Conservation (phyloP, 2,329 filamentous ascomycete genomes). For the Botrytis medusae region DNA sequence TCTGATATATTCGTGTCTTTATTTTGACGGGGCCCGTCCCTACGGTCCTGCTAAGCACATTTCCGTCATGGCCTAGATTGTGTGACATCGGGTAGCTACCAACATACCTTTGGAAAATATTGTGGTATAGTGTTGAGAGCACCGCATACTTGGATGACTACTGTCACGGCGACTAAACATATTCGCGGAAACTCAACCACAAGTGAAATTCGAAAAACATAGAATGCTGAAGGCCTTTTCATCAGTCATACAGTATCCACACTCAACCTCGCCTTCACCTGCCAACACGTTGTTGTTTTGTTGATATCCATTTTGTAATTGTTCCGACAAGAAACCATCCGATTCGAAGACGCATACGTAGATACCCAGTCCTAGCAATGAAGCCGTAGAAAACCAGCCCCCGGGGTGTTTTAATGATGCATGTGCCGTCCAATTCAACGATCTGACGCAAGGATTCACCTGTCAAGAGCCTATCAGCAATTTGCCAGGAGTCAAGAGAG, state of each 20-base stretch:
- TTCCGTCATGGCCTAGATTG: conserved; percentile 4
- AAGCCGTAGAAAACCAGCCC: background rate
- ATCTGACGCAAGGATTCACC: conserved; percentile 20
- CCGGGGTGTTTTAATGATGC: background rate
- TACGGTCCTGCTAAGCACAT: conserved; percentile 21
- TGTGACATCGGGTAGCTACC: conserved; percentile 20
- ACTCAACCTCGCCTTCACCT: conserved; percentile 1
- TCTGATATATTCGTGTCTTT: background rate
- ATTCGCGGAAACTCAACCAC: background rate
- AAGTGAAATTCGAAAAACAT: background rate
- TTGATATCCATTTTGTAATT: background rate
- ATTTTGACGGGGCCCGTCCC: conserved; percentile 23
- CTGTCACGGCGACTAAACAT: conserved; percentile 6
- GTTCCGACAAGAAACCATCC: background rate
- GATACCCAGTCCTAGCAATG: background rate
- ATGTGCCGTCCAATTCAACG: background rate
- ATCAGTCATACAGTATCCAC: background rate
- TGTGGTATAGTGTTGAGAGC: background rate
- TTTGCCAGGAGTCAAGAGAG: background rate
- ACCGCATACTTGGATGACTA: conserved; percentile 16
- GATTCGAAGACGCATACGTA: background rate
- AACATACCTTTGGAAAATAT: conserved; percentile 3
- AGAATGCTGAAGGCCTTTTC: background rate
- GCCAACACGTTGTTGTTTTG: conserved; percentile 4
- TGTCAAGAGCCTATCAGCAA: conserved; percentile 1